phyloP scores from a whole-genome alignment of 1,139 yeast species.

The Barnettozyma hawaiiensis region DNA sequence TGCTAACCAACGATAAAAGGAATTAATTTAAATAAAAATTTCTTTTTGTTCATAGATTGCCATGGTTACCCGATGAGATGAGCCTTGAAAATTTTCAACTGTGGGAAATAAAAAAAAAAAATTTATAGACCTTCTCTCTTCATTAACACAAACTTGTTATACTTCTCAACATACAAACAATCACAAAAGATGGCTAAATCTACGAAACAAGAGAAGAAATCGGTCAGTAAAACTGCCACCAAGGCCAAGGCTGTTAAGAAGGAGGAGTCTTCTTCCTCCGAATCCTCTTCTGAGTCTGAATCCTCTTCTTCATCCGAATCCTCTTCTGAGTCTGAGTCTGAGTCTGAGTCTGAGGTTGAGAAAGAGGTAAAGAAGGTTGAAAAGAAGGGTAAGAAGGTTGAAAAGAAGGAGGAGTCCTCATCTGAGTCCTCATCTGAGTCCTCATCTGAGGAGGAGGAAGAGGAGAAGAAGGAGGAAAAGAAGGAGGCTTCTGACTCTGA shows the following conservation, averaged over 20 bases:
- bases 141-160: too few relatives aligned
- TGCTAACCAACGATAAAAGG: too few relatives aligned
- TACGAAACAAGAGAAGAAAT: conserved; percentile 21
- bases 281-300: conserved; percentile 19
- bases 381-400: conserved; percentile 19
- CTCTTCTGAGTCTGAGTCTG: conserved; percentile 15
- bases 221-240: conserved; percentile 21
- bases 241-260: conserved; percentile 31
- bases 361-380: conserved; percentile 21
- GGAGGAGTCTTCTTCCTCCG: conserved; percentile 7
- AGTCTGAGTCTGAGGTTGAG: conserved; percentile 19
- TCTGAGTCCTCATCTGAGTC: conserved; percentile 15
- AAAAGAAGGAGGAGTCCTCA: conserved; percentile 11
- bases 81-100: conserved; percentile 15
- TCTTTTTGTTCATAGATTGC: conserved; percentile 6
- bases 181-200: conserved; percentile 23
- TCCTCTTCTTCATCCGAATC: conserved; percentile 16
- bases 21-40: not conserved
- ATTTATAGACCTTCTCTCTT: conserved; percentile 8
- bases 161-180: conserved; percentile 14
- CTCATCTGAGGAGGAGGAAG: conserved; percentile 20
- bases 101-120: conserved; percentile 13
- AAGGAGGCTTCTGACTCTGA: conserved; percentile 21
- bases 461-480: conserved; percentile 30
- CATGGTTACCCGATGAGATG: conserved; percentile 19